A percentile compares a stretch with the other conserved stretches of the same genome.
Conservation (phyloP, 495 filamentous ascomycete genomes). For the Aspergillus diversus region DNA sequence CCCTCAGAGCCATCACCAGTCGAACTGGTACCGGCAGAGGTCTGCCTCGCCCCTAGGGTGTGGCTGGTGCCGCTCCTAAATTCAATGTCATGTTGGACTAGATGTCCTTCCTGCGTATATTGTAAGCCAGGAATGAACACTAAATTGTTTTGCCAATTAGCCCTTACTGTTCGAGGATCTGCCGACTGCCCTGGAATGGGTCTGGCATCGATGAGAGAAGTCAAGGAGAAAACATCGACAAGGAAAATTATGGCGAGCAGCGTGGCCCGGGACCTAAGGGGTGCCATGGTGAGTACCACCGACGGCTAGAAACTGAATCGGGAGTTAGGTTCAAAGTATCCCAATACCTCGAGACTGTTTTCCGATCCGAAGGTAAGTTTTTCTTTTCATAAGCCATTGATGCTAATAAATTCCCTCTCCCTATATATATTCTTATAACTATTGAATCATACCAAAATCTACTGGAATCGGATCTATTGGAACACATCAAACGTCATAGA, state of each 20-base stretch:
- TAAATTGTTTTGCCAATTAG: not conserved
- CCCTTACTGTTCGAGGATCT: not conserved
- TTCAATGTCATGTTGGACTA: not conserved
- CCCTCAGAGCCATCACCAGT: not conserved
- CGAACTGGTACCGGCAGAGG: not conserved
- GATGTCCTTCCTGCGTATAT: not conserved
- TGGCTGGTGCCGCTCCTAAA: not conserved
- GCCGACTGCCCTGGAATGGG: not conserved
- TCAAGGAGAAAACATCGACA: not conserved
- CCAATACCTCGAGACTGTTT: not conserved
- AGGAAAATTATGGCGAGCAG: conserved; percentile 1
- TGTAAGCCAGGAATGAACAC: not conserved
- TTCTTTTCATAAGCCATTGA: not conserved
- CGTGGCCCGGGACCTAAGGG: not conserved
- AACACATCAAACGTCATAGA: not conserved
- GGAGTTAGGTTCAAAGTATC: not conserved
- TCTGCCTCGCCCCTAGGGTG: not conserved
- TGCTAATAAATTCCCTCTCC: too few species aligned
- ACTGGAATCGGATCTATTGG: not conserved
- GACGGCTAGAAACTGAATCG: not conserved
- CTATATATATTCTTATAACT: not conserved
- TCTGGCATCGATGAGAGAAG: not conserved
- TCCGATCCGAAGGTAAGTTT: not conserved
- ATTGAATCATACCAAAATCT: not conserved
- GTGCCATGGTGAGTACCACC: not conserved